phyloP scores from a whole-genome alignment of 495 filamentous ascomycete species.

The Podospora tetraspora region DNA sequence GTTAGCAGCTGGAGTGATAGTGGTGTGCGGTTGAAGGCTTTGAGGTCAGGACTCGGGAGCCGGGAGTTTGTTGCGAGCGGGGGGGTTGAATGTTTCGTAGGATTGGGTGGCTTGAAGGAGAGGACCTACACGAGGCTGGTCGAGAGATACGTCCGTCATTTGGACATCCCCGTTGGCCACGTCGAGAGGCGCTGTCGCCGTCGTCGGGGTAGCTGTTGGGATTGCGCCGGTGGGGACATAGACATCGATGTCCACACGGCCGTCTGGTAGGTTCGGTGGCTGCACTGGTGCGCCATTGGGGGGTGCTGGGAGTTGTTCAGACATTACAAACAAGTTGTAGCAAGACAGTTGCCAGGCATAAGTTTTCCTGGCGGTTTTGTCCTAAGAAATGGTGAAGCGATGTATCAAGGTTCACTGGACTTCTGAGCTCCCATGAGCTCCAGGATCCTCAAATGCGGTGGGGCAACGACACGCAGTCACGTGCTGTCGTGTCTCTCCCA shows the following conservation, averaged over 20 bases:
- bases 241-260: not conserved
- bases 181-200: not conserved
- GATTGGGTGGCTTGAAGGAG: not conserved
- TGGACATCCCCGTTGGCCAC: not conserved
- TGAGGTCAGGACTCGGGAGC: not conserved
- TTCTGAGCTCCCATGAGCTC: not conserved
- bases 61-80: not conserved
- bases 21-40: not conserved
- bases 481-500: slow-evolving; percentile 19
- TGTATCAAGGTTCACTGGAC: not conserved
- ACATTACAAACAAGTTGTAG: not conserved
- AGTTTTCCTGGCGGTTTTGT: too few species aligned
- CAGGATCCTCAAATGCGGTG: not conserved
- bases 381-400: too few species aligned
- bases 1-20: slow-evolving; percentile 13
- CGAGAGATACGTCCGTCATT: not conserved
- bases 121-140: not conserved
- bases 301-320: not conserved
- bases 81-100: not conserved
- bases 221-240: slow-evolving; percentile 1
- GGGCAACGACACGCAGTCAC: slow-evolving; percentile 24
- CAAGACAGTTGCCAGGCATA: too few species aligned
- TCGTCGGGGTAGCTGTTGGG: not conserved
- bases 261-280: not conserved
- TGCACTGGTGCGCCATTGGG: not conserved